phyloP scores from a whole-genome alignment of 139 green algal species.

The Volvox africanus region DNA sequence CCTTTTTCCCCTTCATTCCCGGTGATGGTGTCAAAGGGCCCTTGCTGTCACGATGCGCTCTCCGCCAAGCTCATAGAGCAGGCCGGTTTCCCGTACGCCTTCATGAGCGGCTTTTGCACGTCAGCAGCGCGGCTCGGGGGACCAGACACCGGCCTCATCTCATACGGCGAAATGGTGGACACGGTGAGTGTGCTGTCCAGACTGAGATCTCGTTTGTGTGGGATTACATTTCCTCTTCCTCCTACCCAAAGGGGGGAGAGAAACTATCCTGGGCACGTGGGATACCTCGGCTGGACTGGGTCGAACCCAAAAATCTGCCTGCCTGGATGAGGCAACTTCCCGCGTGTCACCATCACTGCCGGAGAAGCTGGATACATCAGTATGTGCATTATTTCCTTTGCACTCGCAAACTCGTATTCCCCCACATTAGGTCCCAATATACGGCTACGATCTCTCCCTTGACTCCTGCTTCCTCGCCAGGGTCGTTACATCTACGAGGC shows the following conservation, averaged over 20 bases:
- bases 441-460: background rate
- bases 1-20: background rate
- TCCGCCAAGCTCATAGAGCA: constrained; percentile 86
- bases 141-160: constrained; percentile 90
- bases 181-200: constrained; percentile 43
- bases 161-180: constrained; percentile 91
- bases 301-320: too few relatives aligned
- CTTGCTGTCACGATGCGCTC: constrained; percentile 88
- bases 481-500: constrained; percentile 81
- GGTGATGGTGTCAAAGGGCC: constrained; percentile 69
- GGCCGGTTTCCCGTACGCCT: constrained; percentile 85
- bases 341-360: too few relatives aligned
- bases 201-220: background rate
- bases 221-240: background rate
- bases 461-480: background rate
- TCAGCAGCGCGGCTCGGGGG: constrained; percentile 76
- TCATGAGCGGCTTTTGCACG: constrained; percentile 93
- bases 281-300: too few relatives aligned
- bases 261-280: too few relatives aligned
- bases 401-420: too few relatives aligned
- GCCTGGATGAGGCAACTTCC: too few relatives aligned
- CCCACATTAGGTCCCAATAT: too few relatives aligned
- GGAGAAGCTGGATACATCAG: too few relatives aligned
- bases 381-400: too few relatives aligned
- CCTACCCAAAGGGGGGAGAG: too few relatives aligned